Conservation (phyloP, 768 basidiomycete genomes). For the Mycena floridula region DNA sequence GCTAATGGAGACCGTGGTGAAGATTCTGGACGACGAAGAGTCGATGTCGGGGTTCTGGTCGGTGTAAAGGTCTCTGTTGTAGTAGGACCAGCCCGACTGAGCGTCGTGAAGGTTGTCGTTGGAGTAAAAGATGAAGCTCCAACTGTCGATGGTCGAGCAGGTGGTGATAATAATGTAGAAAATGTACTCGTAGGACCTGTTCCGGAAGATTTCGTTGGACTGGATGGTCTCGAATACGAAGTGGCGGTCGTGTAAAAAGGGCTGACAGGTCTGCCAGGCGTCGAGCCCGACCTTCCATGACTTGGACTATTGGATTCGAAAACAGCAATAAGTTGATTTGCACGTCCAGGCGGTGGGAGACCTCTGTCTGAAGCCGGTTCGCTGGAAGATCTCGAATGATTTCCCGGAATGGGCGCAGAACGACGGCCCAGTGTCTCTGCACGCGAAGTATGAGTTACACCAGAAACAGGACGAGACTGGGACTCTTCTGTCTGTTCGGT, state of each 20-base stretch:
- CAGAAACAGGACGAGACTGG: conserved; percentile 50
- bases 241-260: conserved; percentile 18
- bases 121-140: conserved; percentile 9
- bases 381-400: conserved; percentile 51
- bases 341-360: conserved; percentile 48
- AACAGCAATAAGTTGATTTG: conserved; percentile 68
- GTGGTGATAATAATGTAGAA: conserved; percentile 45
- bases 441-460: too few relatives aligned
- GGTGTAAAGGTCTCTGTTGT: conserved; percentile 2
- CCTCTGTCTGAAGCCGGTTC: conserved; percentile 45
- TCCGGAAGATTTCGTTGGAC: not conserved
- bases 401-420: conserved; percentile 34
- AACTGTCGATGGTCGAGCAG: conserved; percentile 29
- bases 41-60: conserved; percentile 37
- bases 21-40: conserved; percentile 49
- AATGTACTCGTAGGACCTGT: conserved; percentile 13
- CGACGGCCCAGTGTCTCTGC: conserved; percentile 32
- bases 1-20: conserved; percentile 68
- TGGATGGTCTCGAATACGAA: conserved; percentile 4
- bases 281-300: conserved; percentile 53
- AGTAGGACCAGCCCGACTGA: conserved; percentile 16
- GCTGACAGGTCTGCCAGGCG: conserved; percentile 36
- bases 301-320: conserved; percentile 53
- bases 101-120: conserved; percentile 3
- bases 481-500: conserved; percentile 72